A percentile compares a stretch with the other conserved stretches of the same genome.
Evolutionary conservation across 2,329 filamentous ascomycete genomes (phyloP).

Genomic region (Ophiosphaerella narmari): DNA sequence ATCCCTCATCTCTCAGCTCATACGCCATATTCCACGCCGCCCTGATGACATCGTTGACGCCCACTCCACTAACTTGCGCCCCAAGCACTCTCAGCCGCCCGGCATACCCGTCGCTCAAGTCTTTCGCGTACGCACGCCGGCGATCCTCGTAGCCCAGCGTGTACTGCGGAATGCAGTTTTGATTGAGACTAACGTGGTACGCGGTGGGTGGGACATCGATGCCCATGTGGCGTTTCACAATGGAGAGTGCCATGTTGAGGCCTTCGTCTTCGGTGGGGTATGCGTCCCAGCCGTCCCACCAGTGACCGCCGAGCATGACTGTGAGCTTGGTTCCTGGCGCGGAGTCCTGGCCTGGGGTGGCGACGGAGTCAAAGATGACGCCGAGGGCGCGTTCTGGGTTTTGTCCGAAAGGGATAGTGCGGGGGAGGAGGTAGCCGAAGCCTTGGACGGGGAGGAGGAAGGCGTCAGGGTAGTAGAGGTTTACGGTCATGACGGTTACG

Average conservation of each 20-base stretch:
- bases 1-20: slow-evolving; percentile 40
- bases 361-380: slow-evolving; percentile 87
- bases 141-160: slow-evolving; percentile 73
- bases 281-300: slow-evolving; percentile 71
- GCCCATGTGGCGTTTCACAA: slow-evolving; percentile 75
- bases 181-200: slow-evolving; percentile 64
- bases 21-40: slow-evolving; percentile 60
- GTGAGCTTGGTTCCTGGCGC: slow-evolving; percentile 79
- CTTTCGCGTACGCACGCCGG: slow-evolving; percentile 61
- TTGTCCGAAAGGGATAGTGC: slow-evolving; percentile 67
- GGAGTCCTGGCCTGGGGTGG: slow-evolving; percentile 60
- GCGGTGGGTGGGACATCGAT: slow-evolving; percentile 67
- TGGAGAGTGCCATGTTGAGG: slow-evolving; percentile 68
- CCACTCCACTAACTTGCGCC: slow-evolving; percentile 54
- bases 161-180: slow-evolving; percentile 89
- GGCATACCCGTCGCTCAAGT: slow-evolving; percentile 61
- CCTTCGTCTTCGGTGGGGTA: slow-evolving; percentile 70
- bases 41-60: slow-evolving; percentile 58
- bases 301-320: slow-evolving; percentile 93
- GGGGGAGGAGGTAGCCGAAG: slow-evolving; percentile 91
- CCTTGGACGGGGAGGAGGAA: slow-evolving; percentile 69
- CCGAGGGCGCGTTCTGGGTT: slow-evolving; percentile 86
- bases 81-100: slow-evolving; percentile 67
- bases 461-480: slow-evolving; percentile 77
- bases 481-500: slow-evolving; percentile 89